Evolutionary conservation across 345 rosid genomes (phyloP).

Genomic region (Angophora floribunda): DNA sequence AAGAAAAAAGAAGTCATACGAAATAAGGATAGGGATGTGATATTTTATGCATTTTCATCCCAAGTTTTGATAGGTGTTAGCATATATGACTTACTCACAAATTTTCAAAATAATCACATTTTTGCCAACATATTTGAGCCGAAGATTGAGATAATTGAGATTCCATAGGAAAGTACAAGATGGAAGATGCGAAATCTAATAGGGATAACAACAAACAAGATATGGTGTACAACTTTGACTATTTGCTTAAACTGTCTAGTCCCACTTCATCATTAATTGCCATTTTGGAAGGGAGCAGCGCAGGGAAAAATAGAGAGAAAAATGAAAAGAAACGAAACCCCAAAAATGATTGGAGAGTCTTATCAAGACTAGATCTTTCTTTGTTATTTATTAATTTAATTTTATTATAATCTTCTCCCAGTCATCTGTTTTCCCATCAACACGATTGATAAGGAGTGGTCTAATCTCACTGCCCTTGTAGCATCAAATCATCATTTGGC

Average conservation of each 20-base stretch:
- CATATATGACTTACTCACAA: not conserved
- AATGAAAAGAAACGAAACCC: not conserved
- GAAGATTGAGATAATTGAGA: not conserved
- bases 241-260: not conserved
- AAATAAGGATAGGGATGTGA: not conserved
- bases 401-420: not conserved
- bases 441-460: not conserved
- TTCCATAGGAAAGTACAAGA: not conserved
- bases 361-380: not conserved
- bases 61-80: not conserved
- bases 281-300: not conserved
- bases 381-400: not conserved
- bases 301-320: not conserved
- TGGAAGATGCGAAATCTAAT: not conserved
- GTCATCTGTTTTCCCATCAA: not conserved
- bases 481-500: not conserved
- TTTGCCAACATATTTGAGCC: not conserved
- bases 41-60: not conserved
- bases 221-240: not conserved
- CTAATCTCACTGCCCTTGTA: not conserved
- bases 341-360: not conserved
- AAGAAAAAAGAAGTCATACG: not conserved
- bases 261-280: not conserved
- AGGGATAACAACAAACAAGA: not conserved
- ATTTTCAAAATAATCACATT: not conserved